A percentile compares a stretch with the other conserved stretches of the same genome.
Conservation (phyloP, 495 filamentous ascomycete genomes). For the Schizothecium vesticola region DNA sequence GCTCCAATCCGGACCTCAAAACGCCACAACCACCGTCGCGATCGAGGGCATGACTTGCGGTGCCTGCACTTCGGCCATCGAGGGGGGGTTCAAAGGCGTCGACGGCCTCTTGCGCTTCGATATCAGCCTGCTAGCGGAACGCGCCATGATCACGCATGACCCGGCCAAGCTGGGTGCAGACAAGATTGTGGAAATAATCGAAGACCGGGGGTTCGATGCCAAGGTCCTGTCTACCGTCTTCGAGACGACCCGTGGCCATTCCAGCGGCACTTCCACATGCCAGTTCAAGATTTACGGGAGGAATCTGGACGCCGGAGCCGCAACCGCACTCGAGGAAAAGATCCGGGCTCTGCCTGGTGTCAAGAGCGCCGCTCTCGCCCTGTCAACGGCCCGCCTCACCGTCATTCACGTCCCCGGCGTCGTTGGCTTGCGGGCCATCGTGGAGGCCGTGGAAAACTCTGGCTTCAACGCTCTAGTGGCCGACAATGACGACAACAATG, state of each 20-base stretch:
- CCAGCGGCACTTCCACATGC: conserved; percentile 47
- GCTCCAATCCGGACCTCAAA: conserved; percentile 13
- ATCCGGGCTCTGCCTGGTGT: conserved; percentile 65
- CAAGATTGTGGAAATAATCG: conserved; percentile 79
- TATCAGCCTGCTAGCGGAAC: conserved; percentile 87
- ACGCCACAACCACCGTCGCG: conserved; percentile 73
- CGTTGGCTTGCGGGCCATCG: conserved; percentile 74
- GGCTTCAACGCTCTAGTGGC: conserved; percentile 86
- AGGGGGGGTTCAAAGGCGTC: conserved; percentile 68
- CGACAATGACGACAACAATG: conserved; percentile 92
- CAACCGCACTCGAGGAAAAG: conserved; percentile 63
- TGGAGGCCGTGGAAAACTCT: conserved; percentile 70
- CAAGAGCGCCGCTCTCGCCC: conserved; percentile 62
- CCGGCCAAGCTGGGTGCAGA: conserved; percentile 59
- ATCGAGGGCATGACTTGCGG: conserved; percentile 98
- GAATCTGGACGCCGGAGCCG: conserved; percentile 61
- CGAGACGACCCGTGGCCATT: conserved; percentile 38
- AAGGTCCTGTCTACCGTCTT: conserved; percentile 60
- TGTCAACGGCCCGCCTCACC: conserved; percentile 59
- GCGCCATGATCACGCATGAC: conserved; percentile 84
- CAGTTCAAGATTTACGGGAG: conserved; percentile 78
- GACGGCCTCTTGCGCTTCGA: conserved; percentile 82
- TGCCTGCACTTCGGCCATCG: conserved; percentile 86
- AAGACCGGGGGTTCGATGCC: conserved; percentile 91
- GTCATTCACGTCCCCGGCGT: conserved; percentile 65